Conservation (phyloP, 768 basidiomycete species). For the Amanita subjunquillea region DNA sequence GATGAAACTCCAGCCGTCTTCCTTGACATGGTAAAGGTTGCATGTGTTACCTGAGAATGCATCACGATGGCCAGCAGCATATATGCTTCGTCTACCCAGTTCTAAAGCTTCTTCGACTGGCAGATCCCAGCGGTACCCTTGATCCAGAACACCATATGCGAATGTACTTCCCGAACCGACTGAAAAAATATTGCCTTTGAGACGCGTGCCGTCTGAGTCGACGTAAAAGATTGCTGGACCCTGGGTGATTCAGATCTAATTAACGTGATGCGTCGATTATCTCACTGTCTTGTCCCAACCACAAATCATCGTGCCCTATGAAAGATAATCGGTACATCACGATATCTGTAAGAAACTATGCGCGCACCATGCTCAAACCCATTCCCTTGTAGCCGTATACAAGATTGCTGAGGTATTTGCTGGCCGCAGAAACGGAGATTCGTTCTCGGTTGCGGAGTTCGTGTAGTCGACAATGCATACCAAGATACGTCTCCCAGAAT, state of each 20-base stretch:
- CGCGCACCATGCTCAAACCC: constrained; percentile 94
- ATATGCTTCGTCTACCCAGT: constrained; percentile 86
- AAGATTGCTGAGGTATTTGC: constrained; percentile 94
- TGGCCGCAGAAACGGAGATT: constrained; percentile 98
- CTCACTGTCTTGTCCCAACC: constrained; percentile 98
- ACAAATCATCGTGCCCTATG: constrained; percentile 97
- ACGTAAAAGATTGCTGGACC: constrained; percentile 96
- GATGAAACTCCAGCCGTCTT: constrained; percentile 94
- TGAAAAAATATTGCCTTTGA: constrained; percentile 97
- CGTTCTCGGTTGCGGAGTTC: constrained; percentile 94
- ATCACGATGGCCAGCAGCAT: constrained; percentile 94
- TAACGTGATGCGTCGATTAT: constrained; percentile 1
- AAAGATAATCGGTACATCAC: constrained; percentile 1
- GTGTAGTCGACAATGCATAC: constrained; percentile 93
- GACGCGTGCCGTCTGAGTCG: constrained; percentile 90
- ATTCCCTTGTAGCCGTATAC: constrained; percentile 98
- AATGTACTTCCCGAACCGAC: constrained; percentile 98
- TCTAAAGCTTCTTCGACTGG: constrained; percentile 91
- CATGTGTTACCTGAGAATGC: constrained; percentile 94
- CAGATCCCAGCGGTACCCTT: constrained; percentile 90
- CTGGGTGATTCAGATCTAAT: constrained; percentile 22
- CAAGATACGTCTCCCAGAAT: constrained; percentile 98
- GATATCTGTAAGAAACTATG: background rate
- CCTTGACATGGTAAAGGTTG: constrained; percentile 93
- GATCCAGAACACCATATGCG: constrained; percentile 98